Evolutionary conservation across 2,329 filamentous ascomycete genomes (phyloP).

Genomic region (Hymenoscyphus linearis): DNA sequence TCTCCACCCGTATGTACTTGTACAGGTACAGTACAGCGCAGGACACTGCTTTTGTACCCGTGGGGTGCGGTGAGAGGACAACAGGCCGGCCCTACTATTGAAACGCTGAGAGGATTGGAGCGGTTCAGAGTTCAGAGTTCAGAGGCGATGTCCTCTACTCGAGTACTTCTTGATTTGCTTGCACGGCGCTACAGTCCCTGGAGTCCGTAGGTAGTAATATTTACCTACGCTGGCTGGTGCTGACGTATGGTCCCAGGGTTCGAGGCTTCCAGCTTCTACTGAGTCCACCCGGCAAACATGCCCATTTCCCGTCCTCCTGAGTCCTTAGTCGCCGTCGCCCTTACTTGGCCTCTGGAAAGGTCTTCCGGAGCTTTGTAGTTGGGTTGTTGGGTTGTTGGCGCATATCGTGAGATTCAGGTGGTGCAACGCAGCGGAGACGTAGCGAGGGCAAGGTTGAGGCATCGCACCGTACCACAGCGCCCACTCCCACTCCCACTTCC

Average conservation of each 20-base stretch:
- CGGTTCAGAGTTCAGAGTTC: background rate
- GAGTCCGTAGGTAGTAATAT: background rate
- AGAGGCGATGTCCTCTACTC: background rate
- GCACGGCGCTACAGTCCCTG: background rate
- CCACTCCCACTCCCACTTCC: too few species aligned
- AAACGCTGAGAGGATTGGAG: background rate
- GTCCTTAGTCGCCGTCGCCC: too few species aligned
- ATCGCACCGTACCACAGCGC: too few species aligned
- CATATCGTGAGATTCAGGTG: background rate
- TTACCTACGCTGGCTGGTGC: background rate
- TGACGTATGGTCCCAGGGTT: background rate
- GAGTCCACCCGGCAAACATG: background rate
- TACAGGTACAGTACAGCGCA: background rate
- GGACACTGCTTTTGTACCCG: background rate
- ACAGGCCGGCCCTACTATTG: background rate
- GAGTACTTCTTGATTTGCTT: background rate
- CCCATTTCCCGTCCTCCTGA: background rate
- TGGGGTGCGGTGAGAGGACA: background rate
- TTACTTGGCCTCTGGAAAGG: background rate
- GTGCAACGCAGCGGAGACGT: background rate
- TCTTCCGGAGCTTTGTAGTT: background rate
- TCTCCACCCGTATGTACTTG: background rate
- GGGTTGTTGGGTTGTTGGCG: background rate
- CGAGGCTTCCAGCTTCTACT: background rate
- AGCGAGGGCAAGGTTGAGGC: background rate